These are phyloP conservation scores for sorghum (Sorghum bicolor) DNA, from an alignment of 176 grass and related monocot genomes.

Conservation along the genomic window DNA sequence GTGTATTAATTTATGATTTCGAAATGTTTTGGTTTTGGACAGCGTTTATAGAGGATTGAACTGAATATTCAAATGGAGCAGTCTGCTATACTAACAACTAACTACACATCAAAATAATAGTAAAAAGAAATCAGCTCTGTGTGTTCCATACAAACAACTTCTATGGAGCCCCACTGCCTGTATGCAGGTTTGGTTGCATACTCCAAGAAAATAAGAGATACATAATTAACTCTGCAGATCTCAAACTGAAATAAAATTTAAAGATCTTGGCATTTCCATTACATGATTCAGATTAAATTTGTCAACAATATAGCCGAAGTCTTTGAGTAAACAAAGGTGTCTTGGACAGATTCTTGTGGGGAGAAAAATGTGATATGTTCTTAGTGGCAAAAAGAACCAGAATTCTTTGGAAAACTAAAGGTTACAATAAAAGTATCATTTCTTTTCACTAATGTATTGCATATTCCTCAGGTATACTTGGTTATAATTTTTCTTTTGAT, in stretches of 20 bases:
- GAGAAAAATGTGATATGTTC: background rate
- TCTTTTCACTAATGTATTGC: background rate
- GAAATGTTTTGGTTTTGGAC: background rate
- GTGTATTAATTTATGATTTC: background rate
- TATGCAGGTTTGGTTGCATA: background rate
- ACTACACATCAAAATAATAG: background rate
- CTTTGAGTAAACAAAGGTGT: background rate
- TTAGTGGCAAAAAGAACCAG: background rate
- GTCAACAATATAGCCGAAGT: background rate
- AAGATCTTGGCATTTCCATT: background rate
- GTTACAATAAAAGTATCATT: background rate
- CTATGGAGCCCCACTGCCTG: background rate
- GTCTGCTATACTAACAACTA: constrained; percentile 4
- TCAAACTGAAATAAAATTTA: background rate
- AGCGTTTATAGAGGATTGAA: background rate
- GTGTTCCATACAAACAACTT: background rate
- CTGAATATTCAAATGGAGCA: background rate
- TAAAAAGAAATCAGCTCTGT: background rate
- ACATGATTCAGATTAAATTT: background rate
- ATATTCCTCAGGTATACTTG: background rate
- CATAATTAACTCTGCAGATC: background rate
- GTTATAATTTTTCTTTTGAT: background rate
- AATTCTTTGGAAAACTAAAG: background rate
- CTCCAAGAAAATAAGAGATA: background rate
- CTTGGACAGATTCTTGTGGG: background rate